Base-by-base conservation (phyloP, 2,329 filamentous ascomycete species). In the Arthrobotrys conoides region DNA sequence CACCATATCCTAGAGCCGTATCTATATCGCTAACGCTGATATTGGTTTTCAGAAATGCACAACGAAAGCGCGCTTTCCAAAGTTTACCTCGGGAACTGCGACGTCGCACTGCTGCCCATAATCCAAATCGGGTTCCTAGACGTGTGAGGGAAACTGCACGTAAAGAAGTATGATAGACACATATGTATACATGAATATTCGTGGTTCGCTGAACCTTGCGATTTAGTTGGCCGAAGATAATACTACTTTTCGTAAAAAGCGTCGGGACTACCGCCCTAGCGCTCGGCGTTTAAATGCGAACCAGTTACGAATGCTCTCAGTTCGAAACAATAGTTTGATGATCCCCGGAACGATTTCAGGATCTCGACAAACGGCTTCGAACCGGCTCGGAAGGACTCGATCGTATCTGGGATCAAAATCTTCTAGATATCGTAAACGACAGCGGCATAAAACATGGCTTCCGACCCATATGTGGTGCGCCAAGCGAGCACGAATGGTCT, bases 391-490 rank as follows among this genome's bases (percentile, higher is more conserved):
- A 87, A 89, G n/a, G 88, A 90, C 4, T 86, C 86, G 4, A 86
- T 83, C 84, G 90, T 90, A 1, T 88, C 87, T 53, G 89, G 38
- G 33, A n/a, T 64, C 68, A 3, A 77, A 57, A 53, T 71, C 73
- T 85, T 80, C 88, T 22, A 94, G 91, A 82, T 98, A 93, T 83
- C 90, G 91, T 81, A 96, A 93, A 85, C 90, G 96, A 36, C 95
- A 98, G 83, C 86, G 91, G 55, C 88, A 92, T 84, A 98, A 98
- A 86, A 94, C 92, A 1, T 97, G 95, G 93, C 87, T 99, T 16
- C 96, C 96, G 0, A 98, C 96, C 5, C 96, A 99, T 84, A 86
- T 96, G 80, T 99, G 92, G 89, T 94, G 97, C 85, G 91, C 95
- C 1, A 99, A 99, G 84, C 88, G 96, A 76, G 93, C 96, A 22